These are phyloP conservation scores for Ustilaginoidea virens DNA, from an alignment of 2,329 filamentous ascomycete genomes.

Conservation along the genomic window DNA sequence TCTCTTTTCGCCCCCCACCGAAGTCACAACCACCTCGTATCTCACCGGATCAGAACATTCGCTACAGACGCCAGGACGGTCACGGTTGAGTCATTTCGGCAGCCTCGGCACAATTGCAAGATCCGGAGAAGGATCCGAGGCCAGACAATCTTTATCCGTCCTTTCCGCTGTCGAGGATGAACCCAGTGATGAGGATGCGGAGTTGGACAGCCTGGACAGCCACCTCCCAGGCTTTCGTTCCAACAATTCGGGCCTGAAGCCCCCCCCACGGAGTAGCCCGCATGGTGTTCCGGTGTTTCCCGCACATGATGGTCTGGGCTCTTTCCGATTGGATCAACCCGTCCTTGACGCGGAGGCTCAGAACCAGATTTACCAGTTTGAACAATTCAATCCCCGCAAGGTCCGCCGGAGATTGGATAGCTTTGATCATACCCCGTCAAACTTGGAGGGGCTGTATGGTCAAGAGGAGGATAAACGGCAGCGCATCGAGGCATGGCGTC, in stretches of 20 bases:
- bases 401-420: conserved; percentile 38
- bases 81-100: conserved; percentile 64
- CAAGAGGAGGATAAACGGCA: conserved; percentile 61
- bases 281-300: conserved; percentile 62
- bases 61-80: conserved; percentile 51
- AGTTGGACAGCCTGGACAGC: conserved; percentile 86
- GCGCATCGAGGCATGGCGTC: conserved; percentile 79
- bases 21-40: conserved; percentile 47
- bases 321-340: conserved; percentile 54
- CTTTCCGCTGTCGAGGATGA: conserved; percentile 22
- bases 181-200: conserved; percentile 48
- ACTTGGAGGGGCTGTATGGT: conserved; percentile 36
- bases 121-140: conserved; percentile 36
- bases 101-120: conserved; percentile 56
- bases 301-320: conserved; percentile 79
- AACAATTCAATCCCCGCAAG: conserved; percentile 63
- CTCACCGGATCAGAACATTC: conserved; percentile 52
- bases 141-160: conserved; percentile 20
- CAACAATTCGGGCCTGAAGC: conserved; percentile 21
- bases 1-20: conserved; percentile 68
- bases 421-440: conserved; percentile 32
- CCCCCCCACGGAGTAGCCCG: conserved; percentile 11
- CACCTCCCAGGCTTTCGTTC: conserved; percentile 80
- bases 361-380: conserved; percentile 79
- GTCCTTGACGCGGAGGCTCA: conserved; percentile 44